Percentiles rank a stretch among this genome's conserved stretches.
Conservation (phyloP, 768 basidiomycete species). For the Sistotremastrum niveocremeum region DNA sequence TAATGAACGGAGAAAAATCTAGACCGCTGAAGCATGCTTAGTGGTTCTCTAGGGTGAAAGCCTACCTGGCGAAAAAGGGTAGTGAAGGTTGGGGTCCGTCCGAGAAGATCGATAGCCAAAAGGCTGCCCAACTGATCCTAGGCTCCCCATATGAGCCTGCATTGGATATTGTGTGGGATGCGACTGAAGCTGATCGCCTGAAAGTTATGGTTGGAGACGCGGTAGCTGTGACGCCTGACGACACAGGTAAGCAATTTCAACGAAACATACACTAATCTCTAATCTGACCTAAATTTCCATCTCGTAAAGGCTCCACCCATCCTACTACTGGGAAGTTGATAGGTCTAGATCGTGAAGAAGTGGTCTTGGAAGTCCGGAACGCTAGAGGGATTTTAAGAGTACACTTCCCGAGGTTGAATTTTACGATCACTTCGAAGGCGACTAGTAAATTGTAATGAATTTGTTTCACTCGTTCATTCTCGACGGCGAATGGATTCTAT, state of each 20-base stretch:
- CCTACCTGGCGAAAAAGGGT: slow-evolving; percentile 20
- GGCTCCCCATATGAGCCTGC: slow-evolving; percentile 25
- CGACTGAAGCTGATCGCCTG: slow-evolving; percentile 28
- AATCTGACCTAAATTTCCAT: background rate
- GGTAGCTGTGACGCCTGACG: slow-evolving; percentile 32
- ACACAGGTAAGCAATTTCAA: slow-evolving; percentile 25
- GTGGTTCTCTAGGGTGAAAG: slow-evolving; percentile 35
- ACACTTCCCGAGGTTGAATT: slow-evolving; percentile 38
- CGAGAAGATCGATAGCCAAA: slow-evolving; percentile 22
- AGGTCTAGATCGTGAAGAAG: slow-evolving; percentile 33
- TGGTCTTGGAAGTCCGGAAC: slow-evolving; percentile 33
- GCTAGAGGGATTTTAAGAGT: slow-evolving; percentile 26
- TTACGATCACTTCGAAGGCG: slow-evolving; percentile 3
- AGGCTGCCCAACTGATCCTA: slow-evolving; percentile 30
- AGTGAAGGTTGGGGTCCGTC: slow-evolving; percentile 13
- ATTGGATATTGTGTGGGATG: slow-evolving; percentile 31
- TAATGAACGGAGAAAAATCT: background rate
- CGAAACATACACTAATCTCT: background rate
- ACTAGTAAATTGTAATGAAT: no score
- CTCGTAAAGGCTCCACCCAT: slow-evolving; percentile 18
- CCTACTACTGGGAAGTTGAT: slow-evolving; percentile 38
- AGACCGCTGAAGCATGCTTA: slow-evolving; percentile 9
- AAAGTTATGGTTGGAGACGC: slow-evolving; percentile 23
- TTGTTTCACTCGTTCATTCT: no score
- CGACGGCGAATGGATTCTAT: no score